Conservation (phyloP, 441 rosid species). For the Gossypium trilobum region DNA sequence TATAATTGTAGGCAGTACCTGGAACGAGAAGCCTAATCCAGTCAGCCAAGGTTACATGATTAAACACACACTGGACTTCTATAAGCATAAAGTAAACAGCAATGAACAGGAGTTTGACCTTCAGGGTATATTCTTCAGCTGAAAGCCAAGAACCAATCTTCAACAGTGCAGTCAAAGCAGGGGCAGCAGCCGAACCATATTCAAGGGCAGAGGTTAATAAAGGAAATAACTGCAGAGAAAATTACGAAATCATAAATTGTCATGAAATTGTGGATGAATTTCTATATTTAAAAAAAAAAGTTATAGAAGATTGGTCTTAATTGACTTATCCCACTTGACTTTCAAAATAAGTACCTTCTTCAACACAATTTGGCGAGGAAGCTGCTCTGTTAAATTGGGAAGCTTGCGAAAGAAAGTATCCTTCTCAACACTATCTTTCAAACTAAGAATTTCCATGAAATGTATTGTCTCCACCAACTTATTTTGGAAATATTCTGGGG, state of each 20-base stretch:
- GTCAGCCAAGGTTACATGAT: slow-evolving; percentile 12
- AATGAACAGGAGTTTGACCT: slow-evolving; percentile 38
- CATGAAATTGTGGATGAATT: background rate
- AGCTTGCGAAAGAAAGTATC: slow-evolving; percentile 96
- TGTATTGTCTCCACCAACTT: slow-evolving; percentile 99
- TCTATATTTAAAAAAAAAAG: background rate
- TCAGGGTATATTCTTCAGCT: slow-evolving; percentile 70
- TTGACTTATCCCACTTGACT: slow-evolving; percentile 9
- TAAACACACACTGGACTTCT: background rate
- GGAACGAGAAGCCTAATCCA: slow-evolving; percentile 21
- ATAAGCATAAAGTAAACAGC: background rate
- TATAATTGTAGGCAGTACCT: slow-evolving; percentile 80
- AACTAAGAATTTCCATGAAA: slow-evolving; percentile 91
- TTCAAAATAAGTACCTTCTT: slow-evolving; percentile 55
- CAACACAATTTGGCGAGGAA: slow-evolving; percentile 92
- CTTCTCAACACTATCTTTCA: slow-evolving; percentile 93
- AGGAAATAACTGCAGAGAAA: slow-evolving; percentile 42
- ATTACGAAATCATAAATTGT: background rate
- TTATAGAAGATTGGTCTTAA: background rate
- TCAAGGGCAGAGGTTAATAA: slow-evolving; percentile 35
- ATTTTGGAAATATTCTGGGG: slow-evolving; percentile 92
- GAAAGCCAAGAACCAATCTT: slow-evolving; percentile 94
- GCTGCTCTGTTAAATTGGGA: slow-evolving; percentile 93
- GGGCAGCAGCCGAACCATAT: slow-evolving; percentile 95
- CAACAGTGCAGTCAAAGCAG: slow-evolving; percentile 79